Evolutionary conservation across 75 land plant genomes (phyloP).

Genomic region (Chamaecyparis obtusa): DNA sequence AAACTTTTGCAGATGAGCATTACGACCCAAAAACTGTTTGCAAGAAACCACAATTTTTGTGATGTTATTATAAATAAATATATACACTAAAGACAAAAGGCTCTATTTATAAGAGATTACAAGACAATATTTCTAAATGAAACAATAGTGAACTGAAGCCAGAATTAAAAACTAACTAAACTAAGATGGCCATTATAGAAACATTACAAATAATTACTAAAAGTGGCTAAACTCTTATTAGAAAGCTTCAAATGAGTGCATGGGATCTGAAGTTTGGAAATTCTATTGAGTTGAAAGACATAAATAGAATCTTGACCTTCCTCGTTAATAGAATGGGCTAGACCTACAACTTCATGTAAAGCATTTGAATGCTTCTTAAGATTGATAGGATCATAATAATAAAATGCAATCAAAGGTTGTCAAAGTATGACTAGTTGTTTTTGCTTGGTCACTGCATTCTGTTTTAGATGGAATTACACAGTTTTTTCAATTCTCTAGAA

Average conservation of each 20-base stretch:
- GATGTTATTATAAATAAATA: too few species aligned
- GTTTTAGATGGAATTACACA: neutral
- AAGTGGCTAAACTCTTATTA: neutral
- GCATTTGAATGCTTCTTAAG: neutral
- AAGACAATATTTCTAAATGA: too few species aligned
- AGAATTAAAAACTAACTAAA: too few species aligned
- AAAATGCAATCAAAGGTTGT: neutral
- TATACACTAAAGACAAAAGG: too few species aligned
- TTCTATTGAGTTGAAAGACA: neutral
- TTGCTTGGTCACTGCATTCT: neutral
- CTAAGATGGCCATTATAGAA: too few species aligned
- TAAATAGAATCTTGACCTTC: neutral
- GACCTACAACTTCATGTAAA: neutral
- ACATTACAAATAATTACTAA: neutral
- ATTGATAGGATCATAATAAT: neutral
- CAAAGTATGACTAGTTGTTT: neutral
- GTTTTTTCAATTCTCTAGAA: neutral
- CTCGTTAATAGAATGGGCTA: neutral
- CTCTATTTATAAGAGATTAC: too few species aligned
- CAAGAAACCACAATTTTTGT: too few species aligned
- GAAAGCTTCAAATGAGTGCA: neutral
- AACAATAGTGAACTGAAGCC: too few species aligned
- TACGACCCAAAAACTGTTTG: too few species aligned
- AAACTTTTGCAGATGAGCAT: too few species aligned
- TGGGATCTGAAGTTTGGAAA: neutral